Evolutionary conservation across 2,329 filamentous ascomycete species (phyloP).

Genomic region (Xylariaceae sp.): DNA sequence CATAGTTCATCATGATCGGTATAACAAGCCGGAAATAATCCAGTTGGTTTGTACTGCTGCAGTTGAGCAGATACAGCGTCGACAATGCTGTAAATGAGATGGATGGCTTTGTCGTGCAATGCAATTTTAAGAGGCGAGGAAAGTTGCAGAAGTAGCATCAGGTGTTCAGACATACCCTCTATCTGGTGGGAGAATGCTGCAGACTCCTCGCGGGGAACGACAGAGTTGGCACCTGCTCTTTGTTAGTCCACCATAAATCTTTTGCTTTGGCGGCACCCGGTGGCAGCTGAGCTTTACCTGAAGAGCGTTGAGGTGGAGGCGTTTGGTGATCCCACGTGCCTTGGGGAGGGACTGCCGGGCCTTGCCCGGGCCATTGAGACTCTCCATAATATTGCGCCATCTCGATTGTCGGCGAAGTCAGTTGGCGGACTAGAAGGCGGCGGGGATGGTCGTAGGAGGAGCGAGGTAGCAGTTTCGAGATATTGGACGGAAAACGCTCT

Average conservation of each 20-base stretch:
- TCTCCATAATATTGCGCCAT: conserved; percentile 35
- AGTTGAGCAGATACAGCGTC: not conserved
- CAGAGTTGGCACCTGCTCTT: conserved; percentile 63
- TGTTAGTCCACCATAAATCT: conserved; percentile 24
- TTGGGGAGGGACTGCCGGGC: conserved; percentile 44
- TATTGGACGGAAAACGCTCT: conserved; percentile 2
- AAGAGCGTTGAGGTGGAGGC: conserved; percentile 65
- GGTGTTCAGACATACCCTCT: conserved; percentile 63
- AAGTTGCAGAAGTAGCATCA: not conserved
- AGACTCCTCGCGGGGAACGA: conserved; percentile 67
- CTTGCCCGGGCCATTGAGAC: conserved; percentile 31
- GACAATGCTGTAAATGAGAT: not conserved
- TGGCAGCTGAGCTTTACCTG: conserved; percentile 26
- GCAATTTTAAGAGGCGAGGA: conserved; percentile 1
- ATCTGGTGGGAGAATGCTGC: conserved; percentile 80
- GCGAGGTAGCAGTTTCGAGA: not conserved
- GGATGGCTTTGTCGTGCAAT: conserved; percentile 5
- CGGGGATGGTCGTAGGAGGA: not conserved
- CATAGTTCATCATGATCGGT: conserved; percentile 1
- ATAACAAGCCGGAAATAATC: not conserved
- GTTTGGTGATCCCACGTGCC: conserved; percentile 67
- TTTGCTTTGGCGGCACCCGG: not conserved
- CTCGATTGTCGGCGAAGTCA: conserved; percentile 4
- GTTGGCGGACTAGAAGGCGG: not conserved
- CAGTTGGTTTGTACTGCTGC: not conserved